Evolutionary conservation across 768 basidiomycete genomes (phyloP).

Genomic region (Kwoniella europaea): DNA sequence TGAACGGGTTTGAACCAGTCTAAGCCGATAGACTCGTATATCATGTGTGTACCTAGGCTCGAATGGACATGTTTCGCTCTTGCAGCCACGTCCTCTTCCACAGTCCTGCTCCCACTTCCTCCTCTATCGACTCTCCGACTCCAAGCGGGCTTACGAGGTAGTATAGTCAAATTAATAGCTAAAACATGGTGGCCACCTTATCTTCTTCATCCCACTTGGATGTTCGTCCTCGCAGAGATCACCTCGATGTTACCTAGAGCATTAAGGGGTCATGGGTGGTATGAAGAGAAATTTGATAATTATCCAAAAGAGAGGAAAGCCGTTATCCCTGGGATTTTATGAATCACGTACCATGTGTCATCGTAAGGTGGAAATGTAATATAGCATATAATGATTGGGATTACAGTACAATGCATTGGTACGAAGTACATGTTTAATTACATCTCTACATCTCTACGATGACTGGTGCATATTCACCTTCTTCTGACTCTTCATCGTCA

Average conservation of each 20-base stretch:
- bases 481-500: conserved; percentile 34
- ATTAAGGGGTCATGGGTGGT: conserved; percentile 80
- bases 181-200: conserved; percentile 55
- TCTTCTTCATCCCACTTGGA: conserved; percentile 71
- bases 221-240: conserved; percentile 77
- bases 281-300: conserved; percentile 72
- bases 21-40: too few relatives aligned
- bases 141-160: not conserved
- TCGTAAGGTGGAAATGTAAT: not conserved
- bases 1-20: too few relatives aligned
- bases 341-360: not conserved
- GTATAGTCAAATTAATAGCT: conserved; percentile 26
- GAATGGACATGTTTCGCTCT: conserved; percentile 91
- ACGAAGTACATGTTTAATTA: not conserved
- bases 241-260: conserved; percentile 79
- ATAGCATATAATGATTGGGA: not conserved
- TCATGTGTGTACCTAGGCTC: conserved; percentile 59
- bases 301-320: conserved; percentile 78
- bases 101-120: conserved; percentile 21
- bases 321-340: conserved; percentile 67
- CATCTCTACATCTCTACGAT: conserved; percentile 43
- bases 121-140: not conserved
- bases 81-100: conserved; percentile 61
- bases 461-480: conserved; percentile 56
- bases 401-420: not conserved